Conservation (phyloP, 2,329 filamentous ascomycete genomes). For the Thermochaetoides dissita region DNA sequence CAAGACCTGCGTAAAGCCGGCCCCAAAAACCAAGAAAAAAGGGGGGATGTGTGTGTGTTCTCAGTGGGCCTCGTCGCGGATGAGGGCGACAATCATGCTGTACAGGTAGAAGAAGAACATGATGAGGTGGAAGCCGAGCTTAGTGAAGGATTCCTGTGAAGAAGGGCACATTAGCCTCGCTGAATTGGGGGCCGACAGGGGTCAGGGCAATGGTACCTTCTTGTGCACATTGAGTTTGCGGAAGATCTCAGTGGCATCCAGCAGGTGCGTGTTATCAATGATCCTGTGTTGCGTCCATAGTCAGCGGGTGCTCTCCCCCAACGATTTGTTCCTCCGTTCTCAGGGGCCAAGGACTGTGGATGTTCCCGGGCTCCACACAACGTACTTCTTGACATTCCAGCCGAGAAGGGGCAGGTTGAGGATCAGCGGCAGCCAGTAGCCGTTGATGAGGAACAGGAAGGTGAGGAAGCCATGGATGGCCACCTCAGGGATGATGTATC, state of each 20-base stretch:
- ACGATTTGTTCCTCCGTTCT: too few species aligned
- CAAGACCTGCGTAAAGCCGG: too few species aligned
- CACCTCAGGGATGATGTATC: slow-evolving; percentile 97
- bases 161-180: too few species aligned
- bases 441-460: slow-evolving; percentile 92
- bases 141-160: slow-evolving; percentile 86
- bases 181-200: background rate
- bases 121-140: slow-evolving; percentile 93
- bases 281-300: slow-evolving; percentile 48
- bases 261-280: slow-evolving; percentile 86
- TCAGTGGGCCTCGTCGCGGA: slow-evolving; percentile 86
- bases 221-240: slow-evolving; percentile 98
- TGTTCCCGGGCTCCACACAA: slow-evolving; percentile 12
- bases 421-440: slow-evolving; percentile 89
- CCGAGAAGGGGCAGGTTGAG: slow-evolving; percentile 83
- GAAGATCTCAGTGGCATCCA: slow-evolving; percentile 98
- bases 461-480: slow-evolving; percentile 94
- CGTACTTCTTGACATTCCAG: slow-evolving; percentile 97
- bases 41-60: background rate
- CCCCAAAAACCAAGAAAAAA: background rate
- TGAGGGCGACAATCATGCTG: slow-evolving; percentile 95
- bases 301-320: background rate
- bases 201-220: slow-evolving; percentile 49
- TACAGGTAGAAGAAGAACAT: slow-evolving; percentile 99
- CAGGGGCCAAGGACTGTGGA: too few species aligned